Percentiles rank a stretch among this genome's conserved stretches.
Evolutionary conservation across 345 rosid species (phyloP).

Genomic region (Ailanthus altissimus): DNA sequence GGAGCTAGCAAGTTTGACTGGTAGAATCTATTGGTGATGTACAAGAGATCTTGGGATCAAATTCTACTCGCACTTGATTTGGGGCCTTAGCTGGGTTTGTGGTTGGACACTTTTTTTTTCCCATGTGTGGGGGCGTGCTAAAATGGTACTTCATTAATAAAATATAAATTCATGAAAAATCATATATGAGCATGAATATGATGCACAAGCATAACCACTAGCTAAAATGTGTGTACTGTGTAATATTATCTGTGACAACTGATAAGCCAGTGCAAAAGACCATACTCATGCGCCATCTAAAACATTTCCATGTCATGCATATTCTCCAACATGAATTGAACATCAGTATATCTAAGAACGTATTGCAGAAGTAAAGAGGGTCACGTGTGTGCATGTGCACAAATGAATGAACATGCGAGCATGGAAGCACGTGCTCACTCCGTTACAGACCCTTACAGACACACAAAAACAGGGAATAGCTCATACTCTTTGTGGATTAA

Average conservation of each 20-base stretch:
- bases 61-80: background rate
- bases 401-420: background rate
- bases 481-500: conserved; percentile 91
- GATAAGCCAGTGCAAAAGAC: background rate
- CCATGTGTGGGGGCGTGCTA: background rate
- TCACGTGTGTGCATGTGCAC: background rate
- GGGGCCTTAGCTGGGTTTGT: background rate
- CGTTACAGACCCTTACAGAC: background rate
- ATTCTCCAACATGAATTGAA: background rate
- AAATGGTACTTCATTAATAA: background rate
- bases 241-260: background rate
- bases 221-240: background rate
- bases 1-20: background rate
- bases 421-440: background rate
- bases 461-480: background rate
- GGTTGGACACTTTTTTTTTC: background rate
- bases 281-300: background rate
- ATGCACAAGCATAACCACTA: background rate
- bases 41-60: background rate
- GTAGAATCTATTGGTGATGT: background rate
- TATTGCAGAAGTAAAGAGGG: background rate
- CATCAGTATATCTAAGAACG: background rate
- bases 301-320: background rate
- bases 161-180: background rate
- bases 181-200: background rate